Evolutionary conservation across 495 filamentous ascomycete species (phyloP).

Genomic region (Aspergillus sclerotiicarbonarius): DNA sequence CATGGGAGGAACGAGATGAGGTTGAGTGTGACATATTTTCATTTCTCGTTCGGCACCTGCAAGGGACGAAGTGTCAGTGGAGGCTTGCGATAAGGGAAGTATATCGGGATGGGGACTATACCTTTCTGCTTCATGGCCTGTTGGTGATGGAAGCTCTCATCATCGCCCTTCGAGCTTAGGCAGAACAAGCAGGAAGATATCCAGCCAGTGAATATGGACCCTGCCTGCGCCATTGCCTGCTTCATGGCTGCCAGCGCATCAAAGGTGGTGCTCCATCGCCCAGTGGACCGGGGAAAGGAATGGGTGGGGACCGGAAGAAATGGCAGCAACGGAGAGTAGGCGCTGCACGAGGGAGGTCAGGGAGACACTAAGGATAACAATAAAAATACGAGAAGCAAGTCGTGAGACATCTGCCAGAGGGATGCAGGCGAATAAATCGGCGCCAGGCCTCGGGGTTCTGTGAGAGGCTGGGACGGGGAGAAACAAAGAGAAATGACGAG

Average conservation of each 20-base stretch:
- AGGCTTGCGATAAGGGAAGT: neutral
- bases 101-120: slow-evolving; percentile 8
- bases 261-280: slow-evolving; percentile 32
- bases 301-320: neutral
- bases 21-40: slow-evolving; percentile 50
- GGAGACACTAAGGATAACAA: neutral
- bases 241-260: slow-evolving; percentile 46
- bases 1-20: slow-evolving; percentile 49
- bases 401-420: neutral
- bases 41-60: slow-evolving; percentile 44
- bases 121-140: slow-evolving; percentile 29
- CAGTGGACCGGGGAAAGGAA: neutral
- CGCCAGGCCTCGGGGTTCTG: neutral
- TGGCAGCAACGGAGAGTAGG: slow-evolving; percentile 5
- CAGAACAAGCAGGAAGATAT: slow-evolving; percentile 42
- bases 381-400: slow-evolving; percentile 15
- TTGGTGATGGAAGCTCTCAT: slow-evolving; percentile 24
- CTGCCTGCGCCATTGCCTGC: slow-evolving; percentile 43
- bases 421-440: neutral
- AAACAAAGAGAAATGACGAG: slow-evolving; percentile 3
- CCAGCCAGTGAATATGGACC: slow-evolving; percentile 44
- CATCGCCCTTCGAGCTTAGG: slow-evolving; percentile 26
- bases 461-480: neutral
- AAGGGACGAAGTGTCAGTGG: neutral
- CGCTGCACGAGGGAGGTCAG: neutral